Evolutionary conservation across 345 rosid genomes (phyloP), one percentile per base, ranked within the genome.

Genomic region (Citrus unshiu): DNA sequence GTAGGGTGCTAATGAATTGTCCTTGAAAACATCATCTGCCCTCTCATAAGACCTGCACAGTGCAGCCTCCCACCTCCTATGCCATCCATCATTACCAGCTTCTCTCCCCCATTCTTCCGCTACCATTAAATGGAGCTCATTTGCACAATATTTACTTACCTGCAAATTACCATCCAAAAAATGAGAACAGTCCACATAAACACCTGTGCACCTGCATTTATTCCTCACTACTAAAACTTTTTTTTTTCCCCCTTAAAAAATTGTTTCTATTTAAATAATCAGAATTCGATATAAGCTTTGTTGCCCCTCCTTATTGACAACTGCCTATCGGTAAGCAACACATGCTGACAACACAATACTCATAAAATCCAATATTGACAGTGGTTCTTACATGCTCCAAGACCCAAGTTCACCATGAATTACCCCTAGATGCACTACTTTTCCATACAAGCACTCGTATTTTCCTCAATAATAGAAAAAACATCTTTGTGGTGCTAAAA

Each of bases 31-130:
- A 59, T 59, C 57, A 60, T 77, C 80, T 29, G 74, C 75, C 69
- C 56, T 69, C 34, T 13, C 69, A 46, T 37, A 77, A 39, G 74
- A 68, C 59, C 56, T 58, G 57, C 60, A 40, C 8, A 77, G 46
- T 22, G 75, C 80, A 39, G n/a, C 69, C 65, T 69, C 80, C 75
- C 75, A 77, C 58, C 80, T 77, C 74, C 37, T 69, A 18, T 18
- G 22, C 80, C 80, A 77, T 27, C 62, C 69, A 30, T 51, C 78
- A 30, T 9, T 18, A 9, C 24, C 68, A 58, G 32, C 22, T 58
- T 10, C 80, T 69, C 37, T 77, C 39, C 22, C 71, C 70, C 76
- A 78, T 51, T 72, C 75, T 51, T 70, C 70, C 1, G 63, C 75
- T 21, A 71, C 24, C 76, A 62, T 29, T n/a, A 30, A 25, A 63